These are phyloP conservation scores for Pythium vanterpoolii DNA, from an alignment of 352 stramenopile genomes.

Conservation along the genomic window DNA sequence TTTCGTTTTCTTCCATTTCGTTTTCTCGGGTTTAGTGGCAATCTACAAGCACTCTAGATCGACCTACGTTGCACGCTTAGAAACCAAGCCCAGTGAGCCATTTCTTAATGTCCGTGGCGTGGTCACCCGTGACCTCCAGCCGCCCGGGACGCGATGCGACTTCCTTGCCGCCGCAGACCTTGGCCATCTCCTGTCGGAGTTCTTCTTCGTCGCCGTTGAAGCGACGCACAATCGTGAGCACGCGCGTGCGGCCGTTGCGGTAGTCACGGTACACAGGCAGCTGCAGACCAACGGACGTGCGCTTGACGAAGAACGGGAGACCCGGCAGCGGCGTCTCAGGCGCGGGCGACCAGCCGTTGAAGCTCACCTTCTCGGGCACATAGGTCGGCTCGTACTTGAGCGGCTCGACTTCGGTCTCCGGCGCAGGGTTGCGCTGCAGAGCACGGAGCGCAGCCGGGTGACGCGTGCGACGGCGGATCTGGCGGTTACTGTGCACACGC, in stretches of 20 bases:
- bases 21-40: background rate
- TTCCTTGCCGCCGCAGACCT: conserved; percentile 79
- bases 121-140: conserved; percentile 76
- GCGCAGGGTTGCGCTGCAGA: conserved; percentile 57
- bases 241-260: conserved; percentile 80
- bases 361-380: conserved; percentile 78
- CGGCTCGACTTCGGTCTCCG: conserved; percentile 48
- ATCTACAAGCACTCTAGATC: background rate
- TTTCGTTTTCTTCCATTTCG: conserved; percentile 1
- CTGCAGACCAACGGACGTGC: conserved; percentile 72
- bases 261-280: conserved; percentile 87
- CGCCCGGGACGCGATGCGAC: conserved; percentile 64
- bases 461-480: conserved; percentile 80
- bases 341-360: conserved; percentile 85
- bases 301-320: conserved; percentile 79
- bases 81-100: conserved; percentile 85
- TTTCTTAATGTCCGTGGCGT: conserved; percentile 70
- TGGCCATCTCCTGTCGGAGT: conserved; percentile 76
- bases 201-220: conserved; percentile 80
- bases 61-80: conserved; percentile 19
- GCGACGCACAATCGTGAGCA: conserved; percentile 82
- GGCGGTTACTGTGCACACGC: conserved; percentile 80
- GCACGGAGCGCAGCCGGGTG: conserved; percentile 70
- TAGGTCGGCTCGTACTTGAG: conserved; percentile 85
- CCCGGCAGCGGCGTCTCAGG: conserved; percentile 56